These are phyloP conservation scores for Beta lomatogona DNA, from an alignment of 179 eudicot genomes.

Conservation along the genomic window DNA sequence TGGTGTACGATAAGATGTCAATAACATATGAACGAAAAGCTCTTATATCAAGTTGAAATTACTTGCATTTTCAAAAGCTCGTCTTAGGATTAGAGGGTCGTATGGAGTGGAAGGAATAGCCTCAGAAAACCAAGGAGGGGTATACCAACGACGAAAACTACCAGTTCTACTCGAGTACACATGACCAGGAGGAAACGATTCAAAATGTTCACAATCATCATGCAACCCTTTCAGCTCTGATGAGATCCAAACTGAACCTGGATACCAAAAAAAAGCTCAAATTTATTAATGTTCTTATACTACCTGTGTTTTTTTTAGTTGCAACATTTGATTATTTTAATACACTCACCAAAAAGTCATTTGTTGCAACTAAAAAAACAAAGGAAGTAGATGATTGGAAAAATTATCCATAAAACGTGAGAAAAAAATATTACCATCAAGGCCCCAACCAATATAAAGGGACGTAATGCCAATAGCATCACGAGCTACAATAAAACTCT, in stretches of 20 bases:
- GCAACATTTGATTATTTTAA: too few species aligned
- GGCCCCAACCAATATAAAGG: constrained; percentile 89
- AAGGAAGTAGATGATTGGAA: background rate
- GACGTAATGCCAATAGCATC: constrained; percentile 90
- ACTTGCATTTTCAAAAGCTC: constrained; percentile 70
- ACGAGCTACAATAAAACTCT: constrained; percentile 76
- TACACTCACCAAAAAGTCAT: too few species aligned
- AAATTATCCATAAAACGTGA: background rate
- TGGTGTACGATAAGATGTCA: too few species aligned
- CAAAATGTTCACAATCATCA: constrained; percentile 87
- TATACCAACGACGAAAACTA: constrained; percentile 72
- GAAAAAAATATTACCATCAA: constrained; percentile 53
- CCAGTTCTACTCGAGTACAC: constrained; percentile 76
- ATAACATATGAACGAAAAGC: background rate
- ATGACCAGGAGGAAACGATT: constrained; percentile 82
- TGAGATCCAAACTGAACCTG: constrained; percentile 88
- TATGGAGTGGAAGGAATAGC: constrained; percentile 68
- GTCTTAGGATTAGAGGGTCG: constrained; percentile 69
- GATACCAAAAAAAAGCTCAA: background rate
- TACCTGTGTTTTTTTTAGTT: too few species aligned
- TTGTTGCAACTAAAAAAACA: too few species aligned
- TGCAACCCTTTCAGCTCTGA: constrained; percentile 80
- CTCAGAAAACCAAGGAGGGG: constrained; percentile 80
- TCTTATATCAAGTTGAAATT: background rate
- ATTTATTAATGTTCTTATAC: background rate